Evolutionary conservation across 2,329 filamentous ascomycete genomes (phyloP), one percentile per base, ranked within the genome.

Genomic region (Exutisphaerella laricina): DNA sequence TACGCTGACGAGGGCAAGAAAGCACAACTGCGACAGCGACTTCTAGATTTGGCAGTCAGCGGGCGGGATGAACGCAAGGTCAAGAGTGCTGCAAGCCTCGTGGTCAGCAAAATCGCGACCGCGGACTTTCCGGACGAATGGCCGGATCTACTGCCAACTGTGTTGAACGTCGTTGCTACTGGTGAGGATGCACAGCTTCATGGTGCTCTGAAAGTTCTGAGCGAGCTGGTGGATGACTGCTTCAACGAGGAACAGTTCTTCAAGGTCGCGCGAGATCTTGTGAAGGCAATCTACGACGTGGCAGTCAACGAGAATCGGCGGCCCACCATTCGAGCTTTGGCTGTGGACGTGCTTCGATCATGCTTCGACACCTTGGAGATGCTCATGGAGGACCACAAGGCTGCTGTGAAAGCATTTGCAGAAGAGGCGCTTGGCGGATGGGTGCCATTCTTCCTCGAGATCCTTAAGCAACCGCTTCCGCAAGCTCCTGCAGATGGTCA

Each of bases 361-460:
- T 95, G 88, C 67, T 94, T 98, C 64, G 88, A 97, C 62, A 86
- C 92, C 43, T 79, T 98, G 70, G 88, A 97, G 67, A 94, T 96
- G 79, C 85, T 97, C 53, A 85, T 95, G 73, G 89, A 95, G 54
- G 87, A 94, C 55, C 86, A 97, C 67, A 85, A 86, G 58, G 76
- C 77, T 45, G 86, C 86, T 42, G 88, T 97, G 48, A 92, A 87
- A 66, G 76, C 75, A 1, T 98, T 98, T 63, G 88, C 90, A 40
- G 87, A 95, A 48, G 85, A 94, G 59, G 80, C 88, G 0, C 74
- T 97, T 36, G 50, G 38, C 5, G 78, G 79, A 38, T 98, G 92
- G 92, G 82, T 86, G 49, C 87, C 89, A 4, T 95, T 95, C 70
- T 92, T 97, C 70, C 74, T 88, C 54, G 75, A 78, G 28, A 79